Base-by-base conservation (phyloP, 2,329 filamentous ascomycete species). In the Xylaria sp. region DNA sequence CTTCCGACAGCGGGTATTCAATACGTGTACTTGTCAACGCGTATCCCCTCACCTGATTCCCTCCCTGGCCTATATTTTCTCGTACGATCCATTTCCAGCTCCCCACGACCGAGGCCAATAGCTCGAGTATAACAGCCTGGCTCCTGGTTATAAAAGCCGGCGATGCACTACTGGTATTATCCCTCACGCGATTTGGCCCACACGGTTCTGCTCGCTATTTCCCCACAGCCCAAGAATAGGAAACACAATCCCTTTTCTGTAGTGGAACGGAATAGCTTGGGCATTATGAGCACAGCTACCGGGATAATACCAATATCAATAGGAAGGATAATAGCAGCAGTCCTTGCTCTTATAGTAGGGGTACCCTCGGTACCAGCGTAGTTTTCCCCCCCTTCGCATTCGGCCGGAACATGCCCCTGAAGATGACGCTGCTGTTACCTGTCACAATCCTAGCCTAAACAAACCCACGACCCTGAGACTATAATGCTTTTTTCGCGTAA, bases 191-290 rank as follows among this genome's bases (percentile, higher is more conserved):
- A 59, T 61, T 49, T 61, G 44, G 54, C 64, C 67, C 67, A 58
- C 64, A 53, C 39, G 57, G 47, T 49, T 63, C 45, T 53, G 15
- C 22, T 31, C 47, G 29, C 27, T 59, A 53, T 55, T 64, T 64
- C 63, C 44, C 67, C 63, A 69, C 60, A 64, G 39, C 55, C 67
- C 60, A 69, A 67, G 56, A 69, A 69, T 69, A 69, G 67, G 67
- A 64, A 67, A 54, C 36, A 49, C 63, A 58, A 66, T 51, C 59
- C 63, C 47, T 2, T 38, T 61, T 61, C n/a, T 29, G 58, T 49
- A 42, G 42, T 55, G 55, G 50, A n/a, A 38, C 42, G 38, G 25
- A 53, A 25, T 50, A 47, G 33, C 53, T 54, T 49, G 33, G 3
- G 36, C 20, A 13, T 33, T 31, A 61, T 53, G 33, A 53, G 56